Evolutionary conservation across 768 basidiomycete species (phyloP), one percentile per base, ranked within the genome.

Genomic region (Serendipita sp.): DNA sequence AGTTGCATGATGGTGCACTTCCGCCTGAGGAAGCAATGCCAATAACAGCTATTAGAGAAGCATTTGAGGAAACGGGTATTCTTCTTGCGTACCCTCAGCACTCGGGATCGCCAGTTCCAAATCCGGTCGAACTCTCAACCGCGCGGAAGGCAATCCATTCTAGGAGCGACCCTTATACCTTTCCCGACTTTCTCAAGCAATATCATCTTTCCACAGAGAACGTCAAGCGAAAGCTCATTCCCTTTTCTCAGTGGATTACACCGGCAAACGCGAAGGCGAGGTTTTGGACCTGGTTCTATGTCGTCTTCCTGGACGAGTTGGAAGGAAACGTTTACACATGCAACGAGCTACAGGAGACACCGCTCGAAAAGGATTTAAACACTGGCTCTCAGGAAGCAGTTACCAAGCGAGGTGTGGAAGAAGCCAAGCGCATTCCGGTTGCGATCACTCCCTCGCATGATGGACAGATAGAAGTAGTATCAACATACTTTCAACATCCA

Each of bases 171-270:
- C 70, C 73, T 3, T 88, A 87, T 70, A 72, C 75, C 11, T 60
- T 60, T 60, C 28, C 56, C 30, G 71, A 77, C 4, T 88, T 88
- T 70, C 77, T 88, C 16, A 68, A 72, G 7, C 70, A 76, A 18
- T 72, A 82, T 66, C 52, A 72, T 8, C 74, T 88, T 64, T 72
- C 70, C 38, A 72, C 80, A 2, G 80, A 83, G 68, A n/a, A 32
- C 8, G n/a, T 32, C 16, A 67, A 74, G 7, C 70, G 74, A 13
- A 74, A 78, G 1, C 73, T 89, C 18, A 70, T 85, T n/a, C 85
- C 85, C 0, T 86, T 89, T 71, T 88, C 85, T 1, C 77, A 83
- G 68, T 89, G 87, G 87, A 78, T 86, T 62, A 88, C 87, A 1
- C 87, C 87, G n/a, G 70, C 72, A 7, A 78, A 75, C 34, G 68